These are phyloP conservation scores for Sanghuangporus baumii DNA, from an alignment of 1,284 basidiomycete species.

Conservation along the genomic window DNA sequence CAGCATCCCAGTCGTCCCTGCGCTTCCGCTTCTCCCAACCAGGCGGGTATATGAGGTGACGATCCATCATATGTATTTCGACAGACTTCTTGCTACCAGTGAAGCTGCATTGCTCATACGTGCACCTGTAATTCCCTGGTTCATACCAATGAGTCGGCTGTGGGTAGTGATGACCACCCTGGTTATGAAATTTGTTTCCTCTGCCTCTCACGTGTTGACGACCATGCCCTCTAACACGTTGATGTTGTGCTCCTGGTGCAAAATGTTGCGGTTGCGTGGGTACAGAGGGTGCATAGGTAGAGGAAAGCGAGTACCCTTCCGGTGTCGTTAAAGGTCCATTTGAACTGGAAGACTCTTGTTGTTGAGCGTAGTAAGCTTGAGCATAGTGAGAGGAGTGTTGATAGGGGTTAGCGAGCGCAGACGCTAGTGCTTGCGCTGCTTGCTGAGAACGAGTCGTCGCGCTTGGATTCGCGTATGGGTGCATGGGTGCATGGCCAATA, in stretches of 20 bases:
- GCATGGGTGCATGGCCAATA: neutral
- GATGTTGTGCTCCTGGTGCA: neutral
- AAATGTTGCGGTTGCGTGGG: conserved; percentile 7
- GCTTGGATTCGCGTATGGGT: neutral
- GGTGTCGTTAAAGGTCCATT: conserved; percentile 7
- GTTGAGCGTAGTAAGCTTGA: conserved; percentile 18
- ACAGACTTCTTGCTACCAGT: conserved; percentile 70
- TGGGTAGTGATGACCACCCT: neutral
- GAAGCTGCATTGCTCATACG: conserved; percentile 65
- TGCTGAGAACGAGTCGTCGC: conserved; percentile 5
- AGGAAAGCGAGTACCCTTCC: conserved; percentile 18
- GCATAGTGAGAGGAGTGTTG: conserved; percentile 19
- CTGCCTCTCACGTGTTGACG: neutral
- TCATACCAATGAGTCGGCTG: conserved; percentile 45
- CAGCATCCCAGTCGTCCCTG: conserved; percentile 65
- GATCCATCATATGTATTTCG: conserved; percentile 85
- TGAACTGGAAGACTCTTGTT: neutral
- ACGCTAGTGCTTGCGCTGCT: conserved; percentile 7
- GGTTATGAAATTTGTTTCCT: neutral
- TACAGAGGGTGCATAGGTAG: conserved; percentile 16
- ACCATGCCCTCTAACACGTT: neutral
- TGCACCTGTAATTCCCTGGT: conserved; percentile 57
- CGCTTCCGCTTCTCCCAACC: conserved; percentile 66
- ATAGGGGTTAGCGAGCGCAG: conserved; percentile 13
- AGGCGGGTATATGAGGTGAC: conserved; percentile 79